Conservation (phyloP, 2,329 filamentous ascomycete species). For the Ascochyta pisi region DNA sequence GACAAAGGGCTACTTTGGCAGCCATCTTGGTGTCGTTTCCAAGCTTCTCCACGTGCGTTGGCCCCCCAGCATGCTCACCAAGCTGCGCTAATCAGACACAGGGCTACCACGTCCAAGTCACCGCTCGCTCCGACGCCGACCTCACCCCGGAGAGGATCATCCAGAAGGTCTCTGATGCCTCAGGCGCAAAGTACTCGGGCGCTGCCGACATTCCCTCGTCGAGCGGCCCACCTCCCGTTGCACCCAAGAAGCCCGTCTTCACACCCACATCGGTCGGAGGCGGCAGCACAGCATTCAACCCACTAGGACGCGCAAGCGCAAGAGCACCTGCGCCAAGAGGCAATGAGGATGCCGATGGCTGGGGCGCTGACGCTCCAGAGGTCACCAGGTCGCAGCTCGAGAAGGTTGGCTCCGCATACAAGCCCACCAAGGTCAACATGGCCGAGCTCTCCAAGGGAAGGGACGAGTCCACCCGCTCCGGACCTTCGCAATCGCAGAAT, state of each 20-base stretch:
- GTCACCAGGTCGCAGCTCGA: constrained; percentile 86
- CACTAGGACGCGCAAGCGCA: constrained; percentile 71
- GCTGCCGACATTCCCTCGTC: constrained; percentile 62
- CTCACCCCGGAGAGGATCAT: constrained; percentile 87
- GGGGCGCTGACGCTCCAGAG: constrained; percentile 92
- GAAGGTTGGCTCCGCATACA: constrained; percentile 91
- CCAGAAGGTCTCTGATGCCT: constrained; percentile 92
- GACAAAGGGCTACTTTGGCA: constrained; percentile 98
- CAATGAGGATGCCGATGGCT: constrained; percentile 82
- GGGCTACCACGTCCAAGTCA: constrained; percentile 98
- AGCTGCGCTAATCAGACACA: constrained; percentile 42
- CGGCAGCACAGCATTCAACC: constrained; percentile 67
- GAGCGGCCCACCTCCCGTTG: constrained; percentile 69
- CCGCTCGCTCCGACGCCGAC: constrained; percentile 88
- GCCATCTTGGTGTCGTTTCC: constrained; percentile 85
- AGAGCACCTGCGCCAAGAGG: constrained; percentile 61
- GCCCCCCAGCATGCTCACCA: constrained; percentile 2
- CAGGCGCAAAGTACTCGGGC: constrained; percentile 90
- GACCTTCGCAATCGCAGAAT: constrained; percentile 57
- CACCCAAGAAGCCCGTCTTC: constrained; percentile 90
- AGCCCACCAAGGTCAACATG: constrained; percentile 95
- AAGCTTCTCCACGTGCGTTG: constrained; percentile 80
- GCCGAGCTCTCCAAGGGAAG: constrained; percentile 79
- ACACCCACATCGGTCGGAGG: constrained; percentile 74
- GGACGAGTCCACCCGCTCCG: constrained; percentile 69